Evolutionary conservation across 495 filamentous ascomycete species (phyloP), one percentile per base, ranked within the genome.

Genomic region (Immersiella caudata): DNA sequence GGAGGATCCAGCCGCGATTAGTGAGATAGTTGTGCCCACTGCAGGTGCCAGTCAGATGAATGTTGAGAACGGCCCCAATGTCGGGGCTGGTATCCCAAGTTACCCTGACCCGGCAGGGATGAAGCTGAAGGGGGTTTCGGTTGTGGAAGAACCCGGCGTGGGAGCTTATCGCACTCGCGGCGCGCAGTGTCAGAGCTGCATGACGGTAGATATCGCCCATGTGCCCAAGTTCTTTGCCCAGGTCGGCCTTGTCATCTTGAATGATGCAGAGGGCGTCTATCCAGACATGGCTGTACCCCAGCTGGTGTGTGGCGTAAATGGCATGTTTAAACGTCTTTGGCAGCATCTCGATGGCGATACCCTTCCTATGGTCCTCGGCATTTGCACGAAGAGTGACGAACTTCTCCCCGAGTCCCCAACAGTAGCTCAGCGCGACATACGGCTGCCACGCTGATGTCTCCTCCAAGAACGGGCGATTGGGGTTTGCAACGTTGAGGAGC

Each of bases 211-310:
- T 66, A 26, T 68, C 46, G 29, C 57, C 63, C 68, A 71, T 73
- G n/a, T 64, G 54, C 0, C 12, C 33, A 8, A 70, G 49, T 60
- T 73, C 68, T n/a, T 50, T 22, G 12, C 16, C 35, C 60, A 68
- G 1, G 24, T 71, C 71, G 2, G 6, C n/a, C 12, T 6, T 14
- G 46, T 70, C 62, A 33, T 71, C 54, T 46, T 73, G 71, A 36
- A 73, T 57, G 24, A 73, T 78, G 70, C 78, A 80, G 1, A 80
- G 64, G 4, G 67, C 66, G 55, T 77, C 78, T 40, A 79, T 77
- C 78, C 79, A 81, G 20, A 81, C 60, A 59, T 76, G 79, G 6
- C 50, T 60, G 29, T 74, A 35, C 9, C 73, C 72, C 0, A 79
- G 68, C 7, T 36, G 22, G 24, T 60, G 59, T 7, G 73, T 67